Percentiles rank a stretch among this genome's conserved stretches.
Conservation (phyloP, 176 grass and related monocot species). For the Oryza longistaminata region DNA sequence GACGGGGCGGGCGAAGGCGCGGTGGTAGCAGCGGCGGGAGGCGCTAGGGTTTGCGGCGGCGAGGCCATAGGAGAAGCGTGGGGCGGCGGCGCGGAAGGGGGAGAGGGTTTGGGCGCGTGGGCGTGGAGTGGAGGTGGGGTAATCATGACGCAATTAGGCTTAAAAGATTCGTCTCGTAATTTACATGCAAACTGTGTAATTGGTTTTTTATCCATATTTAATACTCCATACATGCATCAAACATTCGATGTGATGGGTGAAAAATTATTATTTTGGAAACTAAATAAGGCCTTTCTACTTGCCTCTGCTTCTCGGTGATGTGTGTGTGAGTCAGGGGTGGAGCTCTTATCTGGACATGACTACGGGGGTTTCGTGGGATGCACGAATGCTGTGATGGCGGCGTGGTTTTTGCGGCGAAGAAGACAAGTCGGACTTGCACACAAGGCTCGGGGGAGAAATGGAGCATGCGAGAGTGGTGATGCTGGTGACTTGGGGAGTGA, state of each 20-base stretch:
- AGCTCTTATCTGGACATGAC: neutral
- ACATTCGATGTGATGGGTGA: too few species aligned
- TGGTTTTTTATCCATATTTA: too few species aligned
- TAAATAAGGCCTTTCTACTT: too few species aligned
- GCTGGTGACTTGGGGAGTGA: too few species aligned
- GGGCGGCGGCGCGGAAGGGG: neutral
- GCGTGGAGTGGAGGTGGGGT: constrained; percentile 20
- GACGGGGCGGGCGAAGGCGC: neutral
- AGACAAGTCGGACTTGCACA: neutral
- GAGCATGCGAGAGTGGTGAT: too few species aligned
- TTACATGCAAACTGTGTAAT: too few species aligned
- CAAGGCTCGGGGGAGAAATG: too few species aligned
- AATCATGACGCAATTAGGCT: too few species aligned
- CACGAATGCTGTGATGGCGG: neutral
- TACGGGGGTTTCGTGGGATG: neutral
- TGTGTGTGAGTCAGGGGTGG: neutral
- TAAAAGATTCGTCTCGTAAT: too few species aligned
- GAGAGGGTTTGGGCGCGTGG: neutral
- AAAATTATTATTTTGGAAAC: too few species aligned
- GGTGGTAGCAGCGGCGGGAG: constrained; percentile 35
- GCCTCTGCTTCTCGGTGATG: neutral
- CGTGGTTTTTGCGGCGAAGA: neutral
- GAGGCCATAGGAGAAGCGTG: constrained; percentile 29
- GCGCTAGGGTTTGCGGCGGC: constrained; percentile 10
- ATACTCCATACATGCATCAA: too few species aligned